Evolutionary conservation across 1,139 yeast species (phyloP), one percentile per base, ranked within the genome.

Genomic region (Citeromyces hawaiiensis): DNA sequence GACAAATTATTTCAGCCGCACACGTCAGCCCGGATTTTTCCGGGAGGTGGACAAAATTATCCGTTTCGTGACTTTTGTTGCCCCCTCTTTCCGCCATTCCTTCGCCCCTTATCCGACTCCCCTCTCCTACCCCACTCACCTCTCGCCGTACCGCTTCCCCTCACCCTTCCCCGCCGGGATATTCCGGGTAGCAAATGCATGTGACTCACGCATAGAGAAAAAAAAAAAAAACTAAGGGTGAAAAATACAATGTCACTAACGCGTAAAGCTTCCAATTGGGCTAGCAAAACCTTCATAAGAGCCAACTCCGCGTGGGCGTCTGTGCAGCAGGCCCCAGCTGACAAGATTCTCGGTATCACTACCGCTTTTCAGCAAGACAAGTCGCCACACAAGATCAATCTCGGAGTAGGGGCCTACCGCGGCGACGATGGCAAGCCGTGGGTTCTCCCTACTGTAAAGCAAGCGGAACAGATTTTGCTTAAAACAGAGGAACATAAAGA

Each of bases 381-480:
- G 4, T 66, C 79, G 47, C 54, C 71, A 4, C 68, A 72, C 44
- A 91, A 88, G 66, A 86, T 88, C 47, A 91, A 86, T 54, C 66
- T 83, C 50, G 86, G 91, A n/a, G 85, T 86, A 42, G 96, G 96
- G 39, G 94, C 95, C 35, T 86, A 86, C 61, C 73, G 94, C 55
- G 94, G 83, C 56, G 70, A 76, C 49, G 52, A 59, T 41, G 96
- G 95, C 36, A 71, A 76, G 57, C 94, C 95, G 15, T 82, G 88
- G 76, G 78, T 86, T 34, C 70, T 86, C 41, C 94, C 94, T 7
- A 76, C 86, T 7, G 91, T 86, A 10, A 70, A 64, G 47, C 62
- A 66, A 48, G 94, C 96, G 4, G 82, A 76, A 48, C 53, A 57
- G 33, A 35, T 45, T 23, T 54, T 68, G 38, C 54, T 64, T 45